phyloP scores from a whole-genome alignment of 192 early-diverging fungal genomes.

The Powellomyces hirtus region DNA sequence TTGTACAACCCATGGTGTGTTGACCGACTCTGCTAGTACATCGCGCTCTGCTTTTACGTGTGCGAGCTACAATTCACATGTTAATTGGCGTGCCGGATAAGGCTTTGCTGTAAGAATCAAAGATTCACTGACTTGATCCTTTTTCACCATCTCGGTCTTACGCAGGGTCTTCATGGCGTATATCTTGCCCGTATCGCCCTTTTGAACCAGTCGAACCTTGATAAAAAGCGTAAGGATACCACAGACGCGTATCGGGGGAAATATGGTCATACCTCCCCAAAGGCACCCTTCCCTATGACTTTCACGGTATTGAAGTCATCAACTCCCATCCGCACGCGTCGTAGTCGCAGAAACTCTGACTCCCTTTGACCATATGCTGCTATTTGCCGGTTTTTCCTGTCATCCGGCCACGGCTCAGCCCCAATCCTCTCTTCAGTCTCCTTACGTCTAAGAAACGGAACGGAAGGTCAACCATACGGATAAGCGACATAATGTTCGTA shows the following conservation, averaged over 20 bases:
- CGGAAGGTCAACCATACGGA: no score
- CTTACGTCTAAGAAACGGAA: slow-evolving; percentile 50
- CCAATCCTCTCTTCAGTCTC: slow-evolving; percentile 77
- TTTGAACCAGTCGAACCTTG: slow-evolving; percentile 94
- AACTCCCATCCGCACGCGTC: slow-evolving; percentile 80
- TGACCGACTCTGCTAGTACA: slow-evolving; percentile 86
- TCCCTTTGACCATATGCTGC: slow-evolving; percentile 79
- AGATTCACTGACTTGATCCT: slow-evolving; percentile 73
- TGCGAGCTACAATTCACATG: slow-evolving; percentile 64
- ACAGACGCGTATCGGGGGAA: no score
- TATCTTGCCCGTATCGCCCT: slow-evolving; percentile 93
- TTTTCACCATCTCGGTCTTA: slow-evolving; percentile 98
- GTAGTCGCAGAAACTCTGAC: slow-evolving; percentile 88
- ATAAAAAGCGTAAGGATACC: no score
- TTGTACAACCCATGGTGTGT: slow-evolving; percentile 96
- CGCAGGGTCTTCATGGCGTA: slow-evolving; percentile 97
- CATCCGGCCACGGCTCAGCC: slow-evolving; percentile 77
- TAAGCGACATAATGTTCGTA: no score
- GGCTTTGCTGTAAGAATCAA: not conserved
- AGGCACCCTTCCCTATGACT: slow-evolving; percentile 98
- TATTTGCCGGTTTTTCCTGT: slow-evolving; percentile 84
- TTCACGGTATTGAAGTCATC: slow-evolving; percentile 94
- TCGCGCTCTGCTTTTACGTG: slow-evolving; percentile 99
- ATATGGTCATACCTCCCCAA: slow-evolving; percentile 91
- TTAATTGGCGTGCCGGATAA: not conserved